Conservation (phyloP, 2,329 filamentous ascomycete species). For the Fusarium phyllophilum region DNA sequence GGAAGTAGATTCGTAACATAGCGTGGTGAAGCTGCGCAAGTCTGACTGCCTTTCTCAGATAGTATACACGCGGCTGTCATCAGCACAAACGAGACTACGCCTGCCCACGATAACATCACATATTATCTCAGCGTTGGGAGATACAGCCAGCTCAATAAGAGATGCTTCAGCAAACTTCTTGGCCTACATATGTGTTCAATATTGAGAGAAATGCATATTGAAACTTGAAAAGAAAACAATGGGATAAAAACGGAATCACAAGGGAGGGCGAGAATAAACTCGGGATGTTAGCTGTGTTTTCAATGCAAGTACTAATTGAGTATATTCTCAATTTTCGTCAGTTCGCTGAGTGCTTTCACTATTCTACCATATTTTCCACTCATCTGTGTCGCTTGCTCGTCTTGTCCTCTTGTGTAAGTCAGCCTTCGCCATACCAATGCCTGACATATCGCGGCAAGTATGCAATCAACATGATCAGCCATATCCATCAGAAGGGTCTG, state of each 20-base stretch:
- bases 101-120: too few species aligned
- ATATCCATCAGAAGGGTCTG: neutral
- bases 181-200: too few species aligned
- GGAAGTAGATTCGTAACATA: fast-evolving
- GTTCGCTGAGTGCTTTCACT: too few species aligned
- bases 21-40: fast-evolving
- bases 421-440: fast-evolving
- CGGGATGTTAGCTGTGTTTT: too few species aligned
- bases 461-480: neutral
- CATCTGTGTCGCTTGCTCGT: fast-evolving
- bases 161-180: too few species aligned
- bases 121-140: fast-evolving
- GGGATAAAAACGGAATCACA: too few species aligned
- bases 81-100: fast-evolving
- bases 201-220: too few species aligned
- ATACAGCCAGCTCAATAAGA: fast-evolving
- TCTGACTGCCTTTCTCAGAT: fast-evolving
- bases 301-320: too few species aligned
- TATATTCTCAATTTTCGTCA: too few species aligned
- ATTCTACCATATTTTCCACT: fast-evolving
- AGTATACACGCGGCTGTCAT: fast-evolving
- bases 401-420: neutral
- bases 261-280: too few species aligned
- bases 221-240: too few species aligned
- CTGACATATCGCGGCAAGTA: neutral